Evolutionary conservation across 257 asterid species (phyloP).

Genomic region (Solanum arcanum): DNA sequence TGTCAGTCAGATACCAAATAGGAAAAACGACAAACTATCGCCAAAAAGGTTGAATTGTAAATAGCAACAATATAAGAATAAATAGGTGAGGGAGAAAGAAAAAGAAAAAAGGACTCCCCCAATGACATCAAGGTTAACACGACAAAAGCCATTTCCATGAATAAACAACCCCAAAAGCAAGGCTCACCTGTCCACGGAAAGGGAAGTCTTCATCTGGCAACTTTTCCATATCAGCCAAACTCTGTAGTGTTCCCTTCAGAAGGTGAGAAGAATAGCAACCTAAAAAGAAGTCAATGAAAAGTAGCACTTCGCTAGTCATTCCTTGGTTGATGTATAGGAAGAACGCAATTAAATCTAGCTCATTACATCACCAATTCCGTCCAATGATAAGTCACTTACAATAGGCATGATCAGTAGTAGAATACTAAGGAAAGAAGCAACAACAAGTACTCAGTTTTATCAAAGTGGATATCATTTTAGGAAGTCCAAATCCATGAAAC

Average conservation of each 20-base stretch:
- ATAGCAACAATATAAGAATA: background rate
- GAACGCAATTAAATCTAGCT: background rate
- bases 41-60: background rate
- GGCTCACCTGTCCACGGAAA: slow-evolving; percentile 64
- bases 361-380: background rate
- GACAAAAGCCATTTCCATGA: background rate
- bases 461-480: background rate
- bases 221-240: slow-evolving; percentile 69
- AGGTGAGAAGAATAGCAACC: slow-evolving; percentile 55
- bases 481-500: background rate
- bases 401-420: background rate
- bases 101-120: background rate
- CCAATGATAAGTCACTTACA: background rate
- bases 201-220: slow-evolving; percentile 74
- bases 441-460: background rate
- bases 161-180: background rate
- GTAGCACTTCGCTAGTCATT: background rate
- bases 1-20: background rate
- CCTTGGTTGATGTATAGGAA: background rate
- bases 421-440: background rate
- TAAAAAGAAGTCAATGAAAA: slow-evolving; percentile 13
- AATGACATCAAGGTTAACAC: background rate
- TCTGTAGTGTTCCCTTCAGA: slow-evolving; percentile 45
- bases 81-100: background rate
- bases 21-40: background rate